These are phyloP conservation scores for Gossypium aridum DNA, from an alignment of 441 rosid genomes.

Conservation along the genomic window DNA sequence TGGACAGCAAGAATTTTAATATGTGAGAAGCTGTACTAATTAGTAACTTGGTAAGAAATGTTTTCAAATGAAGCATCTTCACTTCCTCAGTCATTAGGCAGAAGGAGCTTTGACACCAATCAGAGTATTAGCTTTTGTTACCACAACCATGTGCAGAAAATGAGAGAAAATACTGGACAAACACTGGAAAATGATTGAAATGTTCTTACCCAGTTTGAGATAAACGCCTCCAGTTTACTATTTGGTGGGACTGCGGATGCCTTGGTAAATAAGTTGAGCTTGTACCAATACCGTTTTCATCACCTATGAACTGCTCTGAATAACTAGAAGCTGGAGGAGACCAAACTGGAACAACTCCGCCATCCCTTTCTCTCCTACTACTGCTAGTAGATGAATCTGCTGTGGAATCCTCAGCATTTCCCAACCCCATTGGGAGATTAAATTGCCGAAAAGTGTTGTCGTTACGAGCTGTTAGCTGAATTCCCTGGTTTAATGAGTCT, in stretches of 20 bases:
- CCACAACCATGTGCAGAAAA: not conserved
- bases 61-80: constrained; percentile 1
- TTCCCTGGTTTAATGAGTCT: constrained; percentile 33
- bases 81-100: constrained; percentile 3
- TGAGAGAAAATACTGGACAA: constrained; percentile 9
- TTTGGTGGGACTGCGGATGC: constrained; percentile 75
- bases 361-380: constrained; percentile 81
- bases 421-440: constrained; percentile 33
- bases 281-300: constrained; percentile 70
- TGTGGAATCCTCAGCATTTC: constrained; percentile 68
- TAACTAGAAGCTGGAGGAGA: constrained; percentile 59
- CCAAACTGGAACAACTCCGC: constrained; percentile 93
- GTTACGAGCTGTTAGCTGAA: constrained; percentile 24
- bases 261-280: constrained; percentile 77
- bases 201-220: constrained; percentile 88
- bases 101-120: not conserved
- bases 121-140: not conserved
- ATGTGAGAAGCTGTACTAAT: not conserved
- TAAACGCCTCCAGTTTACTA: constrained; percentile 76
- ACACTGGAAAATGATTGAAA: constrained; percentile 14
- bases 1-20: not conserved
- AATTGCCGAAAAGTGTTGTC: constrained; percentile 32
- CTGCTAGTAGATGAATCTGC: constrained; percentile 77
- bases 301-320: constrained; percentile 70
- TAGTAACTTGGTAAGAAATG: not conserved